Conservation (phyloP, 106 monocot species). For the Iris macrosiphon region DNA sequence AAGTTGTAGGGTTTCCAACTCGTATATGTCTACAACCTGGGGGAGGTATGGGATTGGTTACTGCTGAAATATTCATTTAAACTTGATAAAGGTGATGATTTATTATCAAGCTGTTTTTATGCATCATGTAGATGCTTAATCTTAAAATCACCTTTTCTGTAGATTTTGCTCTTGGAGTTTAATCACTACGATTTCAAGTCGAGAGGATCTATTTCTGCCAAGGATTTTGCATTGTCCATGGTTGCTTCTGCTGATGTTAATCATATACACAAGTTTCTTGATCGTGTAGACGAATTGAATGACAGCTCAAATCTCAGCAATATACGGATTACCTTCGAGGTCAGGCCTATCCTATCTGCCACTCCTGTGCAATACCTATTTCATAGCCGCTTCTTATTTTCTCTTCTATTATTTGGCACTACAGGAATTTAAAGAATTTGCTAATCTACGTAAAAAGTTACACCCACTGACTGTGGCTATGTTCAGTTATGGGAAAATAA, state of each 20-base stretch:
- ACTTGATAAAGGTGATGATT: no score
- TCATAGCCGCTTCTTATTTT: slow-evolving; percentile 6
- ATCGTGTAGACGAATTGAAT: slow-evolving; percentile 65
- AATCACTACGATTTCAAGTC: slow-evolving; percentile 76
- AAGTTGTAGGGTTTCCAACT: no score
- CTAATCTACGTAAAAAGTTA: slow-evolving; percentile 57
- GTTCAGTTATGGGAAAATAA: slow-evolving; percentile 74
- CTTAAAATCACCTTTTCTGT: no score
- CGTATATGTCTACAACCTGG: no score
- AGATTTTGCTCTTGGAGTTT: slow-evolving; percentile 91
- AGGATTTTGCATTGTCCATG: slow-evolving; percentile 96
- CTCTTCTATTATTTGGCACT: slow-evolving; percentile 4
- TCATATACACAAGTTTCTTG: slow-evolving; percentile 75
- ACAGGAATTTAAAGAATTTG: slow-evolving; percentile 93
- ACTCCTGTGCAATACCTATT: neutral
- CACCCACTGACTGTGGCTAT: slow-evolving; percentile 61
- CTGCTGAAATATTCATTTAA: no score
- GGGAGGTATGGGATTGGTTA: no score
- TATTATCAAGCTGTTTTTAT: no score
- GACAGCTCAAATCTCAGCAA: slow-evolving; percentile 34
- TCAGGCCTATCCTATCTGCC: slow-evolving; percentile 5
- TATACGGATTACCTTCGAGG: slow-evolving; percentile 75
- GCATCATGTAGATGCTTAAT: no score
- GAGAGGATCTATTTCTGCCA: slow-evolving; percentile 61
- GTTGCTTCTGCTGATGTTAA: slow-evolving; percentile 79